Conservation (phyloP, 371 early-diverging fungal genomes). For the Enteropsectra breve region DNA sequence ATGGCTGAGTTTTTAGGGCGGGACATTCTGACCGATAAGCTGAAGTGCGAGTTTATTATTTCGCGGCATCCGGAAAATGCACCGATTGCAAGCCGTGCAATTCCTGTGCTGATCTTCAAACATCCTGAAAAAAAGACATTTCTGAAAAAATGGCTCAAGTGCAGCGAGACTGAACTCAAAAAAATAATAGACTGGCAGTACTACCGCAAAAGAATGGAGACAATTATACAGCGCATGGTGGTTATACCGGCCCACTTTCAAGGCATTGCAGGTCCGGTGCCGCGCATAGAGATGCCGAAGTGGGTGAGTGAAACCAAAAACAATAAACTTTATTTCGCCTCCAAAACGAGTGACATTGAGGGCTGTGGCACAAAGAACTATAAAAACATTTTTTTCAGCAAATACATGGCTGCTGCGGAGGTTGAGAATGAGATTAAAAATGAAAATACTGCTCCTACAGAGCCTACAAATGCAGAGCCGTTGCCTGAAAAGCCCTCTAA, state of each 20-base stretch:
- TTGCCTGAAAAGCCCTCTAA: too few relatives aligned
- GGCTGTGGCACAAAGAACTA: neutral
- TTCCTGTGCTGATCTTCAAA: slow-evolving; percentile 86
- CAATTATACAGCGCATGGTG: slow-evolving; percentile 86
- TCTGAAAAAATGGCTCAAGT: slow-evolving; percentile 75
- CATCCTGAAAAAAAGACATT: slow-evolving; percentile 73
- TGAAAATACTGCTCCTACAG: neutral
- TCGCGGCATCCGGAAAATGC: slow-evolving; percentile 70
- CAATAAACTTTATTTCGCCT: slow-evolving; percentile 9
- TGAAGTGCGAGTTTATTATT: slow-evolving; percentile 90
- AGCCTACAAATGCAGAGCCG: too few relatives aligned
- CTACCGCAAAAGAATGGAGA: slow-evolving; percentile 84
- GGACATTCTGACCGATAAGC: slow-evolving; percentile 85
- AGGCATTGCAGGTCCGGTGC: slow-evolving; percentile 77
- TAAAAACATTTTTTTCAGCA: neutral
- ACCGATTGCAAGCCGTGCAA: slow-evolving; percentile 84
- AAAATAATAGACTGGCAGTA: slow-evolving; percentile 94
- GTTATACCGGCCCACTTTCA: slow-evolving; percentile 97
- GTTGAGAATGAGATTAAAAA: slow-evolving; percentile 8
- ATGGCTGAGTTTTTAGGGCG: slow-evolving; percentile 87
- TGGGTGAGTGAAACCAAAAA: slow-evolving; percentile 63
- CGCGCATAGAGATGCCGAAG: slow-evolving; percentile 74
- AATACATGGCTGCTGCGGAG: neutral
- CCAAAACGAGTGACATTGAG: slow-evolving; percentile 26
- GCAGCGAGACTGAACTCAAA: slow-evolving; percentile 68